Percentiles rank a stretch among this genome's conserved stretches.
Conservation (phyloP, 1,139 yeast genomes). For the Geotrichum carabidarum region DNA sequence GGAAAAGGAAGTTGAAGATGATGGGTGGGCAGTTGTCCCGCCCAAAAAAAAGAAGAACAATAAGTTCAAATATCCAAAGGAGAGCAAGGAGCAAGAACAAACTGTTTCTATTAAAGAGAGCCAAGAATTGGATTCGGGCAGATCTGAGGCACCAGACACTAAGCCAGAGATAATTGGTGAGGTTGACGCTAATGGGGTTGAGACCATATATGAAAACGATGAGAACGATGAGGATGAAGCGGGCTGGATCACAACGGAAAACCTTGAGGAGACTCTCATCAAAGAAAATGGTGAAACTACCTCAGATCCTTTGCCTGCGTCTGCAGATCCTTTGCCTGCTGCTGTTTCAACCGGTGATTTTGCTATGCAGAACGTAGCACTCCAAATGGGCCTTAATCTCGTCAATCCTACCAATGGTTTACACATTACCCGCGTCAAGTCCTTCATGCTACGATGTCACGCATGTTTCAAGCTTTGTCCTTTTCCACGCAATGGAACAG, state of each 20-base stretch:
- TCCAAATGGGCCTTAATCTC: constrained; percentile 82
- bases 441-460: constrained; percentile 93
- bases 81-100: constrained; percentile 6
- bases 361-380: constrained; percentile 91
- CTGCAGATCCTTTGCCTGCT: constrained; percentile 44
- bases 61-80: constrained; percentile 14
- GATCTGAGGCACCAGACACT: constrained; percentile 14
- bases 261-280: constrained; percentile 41
- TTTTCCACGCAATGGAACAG: constrained; percentile 66
- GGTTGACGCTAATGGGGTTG: constrained; percentile 43
- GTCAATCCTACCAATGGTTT: constrained; percentile 83
- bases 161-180: constrained; percentile 22
- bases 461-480: constrained; percentile 87
- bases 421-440: constrained; percentile 78
- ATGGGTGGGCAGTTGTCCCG: constrained; percentile 34
- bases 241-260: constrained; percentile 93
- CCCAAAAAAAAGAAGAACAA: constrained; percentile 20
- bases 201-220: constrained; percentile 30
- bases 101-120: constrained; percentile 9
- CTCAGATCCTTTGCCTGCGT: constrained; percentile 22
- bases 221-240: constrained; percentile 58
- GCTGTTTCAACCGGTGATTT: constrained; percentile 95
- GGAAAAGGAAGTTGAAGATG: constrained; percentile 26
- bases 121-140: not conserved
- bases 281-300: constrained; percentile 19